phyloP scores from a whole-genome alignment of 352 stramenopile species.

The Pythium vanterpoolii region DNA sequence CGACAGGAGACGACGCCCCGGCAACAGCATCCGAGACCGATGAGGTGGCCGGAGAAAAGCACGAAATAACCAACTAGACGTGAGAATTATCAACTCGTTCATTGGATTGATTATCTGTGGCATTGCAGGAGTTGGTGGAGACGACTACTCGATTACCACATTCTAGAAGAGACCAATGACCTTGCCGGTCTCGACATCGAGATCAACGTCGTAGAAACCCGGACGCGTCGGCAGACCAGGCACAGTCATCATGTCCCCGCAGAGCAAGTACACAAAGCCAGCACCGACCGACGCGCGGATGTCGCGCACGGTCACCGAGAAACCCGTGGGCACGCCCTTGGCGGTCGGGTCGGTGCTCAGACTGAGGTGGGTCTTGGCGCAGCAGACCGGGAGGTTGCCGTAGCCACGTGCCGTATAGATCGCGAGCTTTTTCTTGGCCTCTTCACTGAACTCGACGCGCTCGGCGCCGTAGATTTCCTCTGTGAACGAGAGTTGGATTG shows the following conservation, averaged over 20 bases:
- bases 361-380: constrained; percentile 99
- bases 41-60: background rate
- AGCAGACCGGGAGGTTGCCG: constrained; percentile 91
- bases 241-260: constrained; percentile 99
- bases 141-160: background rate
- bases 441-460: constrained; percentile 93
- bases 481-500: too few species aligned
- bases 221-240: constrained; percentile 97
- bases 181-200: constrained; percentile 92
- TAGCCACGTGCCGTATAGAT: constrained; percentile 86
- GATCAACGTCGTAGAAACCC: constrained; percentile 98
- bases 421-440: constrained; percentile 92
- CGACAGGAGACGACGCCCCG: background rate
- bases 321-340: constrained; percentile 94
- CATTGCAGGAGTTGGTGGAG: background rate
- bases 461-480: constrained; percentile 96
- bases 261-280: constrained; percentile 94
- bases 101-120: background rate
- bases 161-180: constrained; percentile 95
- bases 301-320: constrained; percentile 93
- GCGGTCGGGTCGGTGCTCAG: constrained; percentile 92
- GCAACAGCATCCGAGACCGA: background rate
- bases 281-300: constrained; percentile 94
- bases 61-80: background rate
- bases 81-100: background rate